phyloP scores from a whole-genome alignment of 2,329 filamentous ascomycete species.

The Plectosphaerella sp. region DNA sequence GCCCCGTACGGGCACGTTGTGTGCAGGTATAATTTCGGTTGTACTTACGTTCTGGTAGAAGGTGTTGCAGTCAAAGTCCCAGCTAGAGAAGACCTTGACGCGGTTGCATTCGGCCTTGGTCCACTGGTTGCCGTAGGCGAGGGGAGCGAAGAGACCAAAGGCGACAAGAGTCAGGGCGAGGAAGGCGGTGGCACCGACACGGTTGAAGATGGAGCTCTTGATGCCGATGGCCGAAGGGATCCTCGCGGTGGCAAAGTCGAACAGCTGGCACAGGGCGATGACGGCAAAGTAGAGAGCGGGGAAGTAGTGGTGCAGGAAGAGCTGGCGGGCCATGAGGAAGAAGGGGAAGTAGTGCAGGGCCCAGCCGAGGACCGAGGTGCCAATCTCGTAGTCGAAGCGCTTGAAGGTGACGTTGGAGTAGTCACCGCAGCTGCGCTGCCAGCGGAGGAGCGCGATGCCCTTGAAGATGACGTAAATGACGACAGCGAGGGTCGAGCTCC shows the following conservation, averaged over 20 bases:
- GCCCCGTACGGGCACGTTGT: slow-evolving; percentile 23
- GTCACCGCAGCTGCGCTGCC: slow-evolving; percentile 90
- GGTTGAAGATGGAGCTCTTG: slow-evolving; percentile 69
- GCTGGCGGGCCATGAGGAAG: slow-evolving; percentile 94
- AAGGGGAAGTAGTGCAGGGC: slow-evolving; percentile 99
- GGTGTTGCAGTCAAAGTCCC: slow-evolving; percentile 98
- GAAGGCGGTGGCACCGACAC: slow-evolving; percentile 68
- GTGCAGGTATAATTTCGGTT: slow-evolving; percentile 28
- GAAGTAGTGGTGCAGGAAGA: slow-evolving; percentile 98
- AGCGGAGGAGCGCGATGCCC: slow-evolving; percentile 78
- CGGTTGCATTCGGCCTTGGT: slow-evolving; percentile 81
- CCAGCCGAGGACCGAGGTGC: slow-evolving; percentile 87
- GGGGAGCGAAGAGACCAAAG: slow-evolving; percentile 81
- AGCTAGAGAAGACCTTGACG: slow-evolving; percentile 81
- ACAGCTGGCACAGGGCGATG: slow-evolving; percentile 81
- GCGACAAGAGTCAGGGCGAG: slow-evolving; percentile 68
- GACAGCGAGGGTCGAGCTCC: slow-evolving; percentile 76
- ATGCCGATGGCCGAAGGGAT: slow-evolving; percentile 64
- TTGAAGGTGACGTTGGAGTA: slow-evolving; percentile 82
- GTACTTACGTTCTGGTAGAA: slow-evolving; percentile 81
- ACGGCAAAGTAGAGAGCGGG: slow-evolving; percentile 94
- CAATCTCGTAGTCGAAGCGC: slow-evolving; percentile 96
- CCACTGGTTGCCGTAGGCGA: slow-evolving; percentile 93
- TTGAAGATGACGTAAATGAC: slow-evolving; percentile 79
- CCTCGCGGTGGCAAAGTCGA: slow-evolving; percentile 78